These are phyloP conservation scores for Colletotrichum cereale DNA, from an alignment of 2,329 filamentous ascomycete genomes.

Conservation along the genomic window DNA sequence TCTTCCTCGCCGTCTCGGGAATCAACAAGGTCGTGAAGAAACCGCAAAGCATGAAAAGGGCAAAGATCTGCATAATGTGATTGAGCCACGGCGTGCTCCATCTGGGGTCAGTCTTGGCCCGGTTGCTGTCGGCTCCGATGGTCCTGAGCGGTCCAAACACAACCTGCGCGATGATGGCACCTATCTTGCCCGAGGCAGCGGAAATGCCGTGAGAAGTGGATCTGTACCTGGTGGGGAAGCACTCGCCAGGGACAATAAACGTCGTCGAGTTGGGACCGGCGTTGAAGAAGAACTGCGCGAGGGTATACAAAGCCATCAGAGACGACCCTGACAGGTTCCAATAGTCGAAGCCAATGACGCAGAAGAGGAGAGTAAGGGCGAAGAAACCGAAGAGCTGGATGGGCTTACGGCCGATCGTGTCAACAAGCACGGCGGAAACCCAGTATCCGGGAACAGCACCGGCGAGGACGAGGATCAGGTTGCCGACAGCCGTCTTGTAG, in stretches of 20 bases:
- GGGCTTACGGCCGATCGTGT: constrained; percentile 81
- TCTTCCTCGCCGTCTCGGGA: constrained; percentile 57
- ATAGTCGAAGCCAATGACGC: constrained; percentile 64
- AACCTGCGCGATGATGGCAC: constrained; percentile 65
- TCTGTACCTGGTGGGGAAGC: constrained; percentile 74
- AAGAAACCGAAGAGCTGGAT: constrained; percentile 71
- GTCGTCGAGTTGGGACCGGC: constrained; percentile 71
- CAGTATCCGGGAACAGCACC: constrained; percentile 87
- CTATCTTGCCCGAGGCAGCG: constrained; percentile 70
- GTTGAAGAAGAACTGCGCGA: constrained; percentile 34
- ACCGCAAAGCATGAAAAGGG: constrained; percentile 62
- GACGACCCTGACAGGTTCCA: constrained; percentile 39
- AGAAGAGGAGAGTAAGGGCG: constrained; percentile 59
- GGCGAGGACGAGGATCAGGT: constrained; percentile 82
- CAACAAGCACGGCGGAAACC: constrained; percentile 80
- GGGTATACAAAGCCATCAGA: constrained; percentile 26
- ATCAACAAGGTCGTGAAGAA: constrained; percentile 57
- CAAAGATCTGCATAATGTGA: constrained; percentile 50
- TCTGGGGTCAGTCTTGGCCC: constrained; percentile 47
- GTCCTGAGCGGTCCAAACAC: constrained; percentile 60
- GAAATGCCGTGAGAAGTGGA: constrained; percentile 73
- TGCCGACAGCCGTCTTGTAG: constrained; percentile 81
- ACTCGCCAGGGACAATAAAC: constrained; percentile 73
- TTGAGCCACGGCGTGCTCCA: constrained; percentile 39
- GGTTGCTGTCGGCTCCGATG: constrained; percentile 58